Conservation (phyloP, 2,329 filamentous ascomycete genomes). For the Neofusicoccum parvum region DNA sequence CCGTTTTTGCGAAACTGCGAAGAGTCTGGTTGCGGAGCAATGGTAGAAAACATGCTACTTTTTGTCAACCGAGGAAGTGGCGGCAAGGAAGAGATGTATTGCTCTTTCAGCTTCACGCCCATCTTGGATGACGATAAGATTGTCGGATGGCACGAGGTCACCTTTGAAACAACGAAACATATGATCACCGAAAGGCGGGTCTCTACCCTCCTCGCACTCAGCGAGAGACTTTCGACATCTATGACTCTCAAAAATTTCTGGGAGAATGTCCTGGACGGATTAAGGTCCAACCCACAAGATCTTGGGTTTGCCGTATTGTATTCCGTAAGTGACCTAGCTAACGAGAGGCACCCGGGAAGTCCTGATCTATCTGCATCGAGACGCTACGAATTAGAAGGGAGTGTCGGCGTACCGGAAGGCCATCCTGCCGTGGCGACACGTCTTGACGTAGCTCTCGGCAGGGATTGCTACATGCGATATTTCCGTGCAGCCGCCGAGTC, state of each 20-base stretch:
- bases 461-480: conserved; percentile 20
- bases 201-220: conserved; percentile 18
- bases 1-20: conserved; percentile 18
- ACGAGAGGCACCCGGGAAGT: conserved; percentile 30
- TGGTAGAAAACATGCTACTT: conserved; percentile 22
- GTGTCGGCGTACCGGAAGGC: conserved; percentile 35
- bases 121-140: conserved; percentile 21
- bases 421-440: conserved; percentile 25
- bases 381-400: conserved; percentile 35
- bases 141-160: conserved; percentile 17
- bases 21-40: conserved; percentile 18
- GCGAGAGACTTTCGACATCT: conserved; percentile 7
- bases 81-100: conserved; percentile 21
- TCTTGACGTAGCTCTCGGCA: conserved; percentile 17
- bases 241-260: conserved; percentile 18
- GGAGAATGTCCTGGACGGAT: conserved; percentile 25
- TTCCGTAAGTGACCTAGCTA: conserved; percentile 33
- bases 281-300: conserved; percentile 34
- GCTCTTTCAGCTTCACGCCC: conserved; percentile 22
- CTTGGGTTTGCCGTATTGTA: conserved; percentile 38
- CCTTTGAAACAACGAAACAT: conserved; percentile 23
- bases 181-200: conserved; percentile 21
- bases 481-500: conserved; percentile 32
- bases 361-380: conserved; percentile 33
- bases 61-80: conserved; percentile 20